phyloP scores from a whole-genome alignment of 139 green algal genomes.

The Tetraselmis striata region DNA sequence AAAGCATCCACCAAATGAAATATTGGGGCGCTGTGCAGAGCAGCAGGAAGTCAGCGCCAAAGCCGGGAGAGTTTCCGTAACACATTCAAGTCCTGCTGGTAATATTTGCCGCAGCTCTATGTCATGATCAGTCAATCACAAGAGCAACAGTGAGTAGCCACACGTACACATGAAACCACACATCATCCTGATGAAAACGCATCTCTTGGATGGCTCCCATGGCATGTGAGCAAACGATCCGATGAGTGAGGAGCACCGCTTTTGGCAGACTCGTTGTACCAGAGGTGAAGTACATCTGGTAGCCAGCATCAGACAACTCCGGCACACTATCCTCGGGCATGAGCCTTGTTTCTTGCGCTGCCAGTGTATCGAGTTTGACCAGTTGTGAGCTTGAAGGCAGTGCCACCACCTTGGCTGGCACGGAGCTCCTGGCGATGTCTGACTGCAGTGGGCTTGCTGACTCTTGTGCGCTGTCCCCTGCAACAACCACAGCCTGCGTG shows the following conservation, averaged over 20 bases:
- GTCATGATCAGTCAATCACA: not conserved
- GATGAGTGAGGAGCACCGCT: constrained; percentile 73
- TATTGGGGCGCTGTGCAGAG: constrained; percentile 85
- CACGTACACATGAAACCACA: not conserved
- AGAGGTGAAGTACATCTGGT: constrained; percentile 69
- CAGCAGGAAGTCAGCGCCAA: no score
- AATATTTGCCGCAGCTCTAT: not conserved
- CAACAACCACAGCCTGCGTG: no score
- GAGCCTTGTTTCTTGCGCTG: no score
- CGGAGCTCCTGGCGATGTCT: no score
- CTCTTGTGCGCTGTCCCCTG: no score
- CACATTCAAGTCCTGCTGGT: no score
- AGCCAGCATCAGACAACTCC: constrained; percentile 3
- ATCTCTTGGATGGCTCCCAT: constrained; percentile 53
- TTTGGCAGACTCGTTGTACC: constrained; percentile 83
- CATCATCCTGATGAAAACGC: not conserved
- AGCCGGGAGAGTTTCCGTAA: no score
- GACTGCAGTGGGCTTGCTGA: no score
- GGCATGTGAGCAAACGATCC: constrained; percentile 63
- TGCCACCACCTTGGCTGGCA: no score
- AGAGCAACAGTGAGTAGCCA: no score
- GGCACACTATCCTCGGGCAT: not conserved
- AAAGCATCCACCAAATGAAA: constrained; percentile 95
- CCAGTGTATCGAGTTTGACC: no score
- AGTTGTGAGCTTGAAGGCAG: no score